A percentile compares a stretch with the other conserved stretches of the same genome.
Evolutionary conservation across 371 early-diverging fungal species (phyloP).

Genomic region (Mycotypha africana): DNA sequence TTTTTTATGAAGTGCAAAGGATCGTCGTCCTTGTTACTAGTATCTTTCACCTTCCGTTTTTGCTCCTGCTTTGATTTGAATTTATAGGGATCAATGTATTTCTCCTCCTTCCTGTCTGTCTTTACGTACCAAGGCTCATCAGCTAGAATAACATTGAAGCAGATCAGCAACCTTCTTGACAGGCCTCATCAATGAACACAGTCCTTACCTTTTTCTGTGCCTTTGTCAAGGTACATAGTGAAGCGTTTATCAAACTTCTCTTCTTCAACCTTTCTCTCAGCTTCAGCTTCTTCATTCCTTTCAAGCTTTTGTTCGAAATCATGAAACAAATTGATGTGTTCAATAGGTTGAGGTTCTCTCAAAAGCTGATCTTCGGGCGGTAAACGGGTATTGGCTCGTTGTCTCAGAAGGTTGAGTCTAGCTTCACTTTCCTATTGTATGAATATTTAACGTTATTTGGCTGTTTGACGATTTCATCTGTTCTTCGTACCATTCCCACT

Average conservation of each 20-base stretch:
- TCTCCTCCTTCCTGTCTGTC: slow-evolving; percentile 10
- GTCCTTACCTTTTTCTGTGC: slow-evolving; percentile 24
- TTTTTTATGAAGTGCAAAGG: slow-evolving; percentile 18
- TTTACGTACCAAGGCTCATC: slow-evolving; percentile 33
- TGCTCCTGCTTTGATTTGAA: slow-evolving; percentile 1
- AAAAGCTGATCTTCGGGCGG: not conserved
- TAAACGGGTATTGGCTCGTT: slow-evolving; percentile 32
- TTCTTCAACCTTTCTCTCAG: slow-evolving; percentile 51
- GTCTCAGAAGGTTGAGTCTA: slow-evolving; percentile 40
- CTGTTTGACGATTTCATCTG: no score
- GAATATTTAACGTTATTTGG: no score
- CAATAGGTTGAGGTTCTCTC: slow-evolving; percentile 3
- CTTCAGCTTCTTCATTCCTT: slow-evolving; percentile 52
- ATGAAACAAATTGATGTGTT: slow-evolving; percentile 57
- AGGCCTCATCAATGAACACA: not conserved
- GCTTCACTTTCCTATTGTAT: slow-evolving; percentile 57
- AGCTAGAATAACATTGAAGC: slow-evolving; percentile 4
- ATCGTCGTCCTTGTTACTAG: slow-evolving; percentile 20
- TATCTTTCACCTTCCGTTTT: slow-evolving; percentile 7
- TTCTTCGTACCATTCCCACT: slow-evolving; percentile 1
- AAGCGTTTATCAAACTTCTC: slow-evolving; percentile 52
- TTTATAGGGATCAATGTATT: slow-evolving; percentile 15
- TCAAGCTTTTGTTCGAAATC: slow-evolving; percentile 24
- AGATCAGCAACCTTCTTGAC: not conserved
- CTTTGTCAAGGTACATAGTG: slow-evolving; percentile 64